Evolutionary conservation across 1,284 basidiomycete genomes (phyloP), one percentile per base, ranked within the genome.

Genomic region (Veloboletus limbatus): DNA sequence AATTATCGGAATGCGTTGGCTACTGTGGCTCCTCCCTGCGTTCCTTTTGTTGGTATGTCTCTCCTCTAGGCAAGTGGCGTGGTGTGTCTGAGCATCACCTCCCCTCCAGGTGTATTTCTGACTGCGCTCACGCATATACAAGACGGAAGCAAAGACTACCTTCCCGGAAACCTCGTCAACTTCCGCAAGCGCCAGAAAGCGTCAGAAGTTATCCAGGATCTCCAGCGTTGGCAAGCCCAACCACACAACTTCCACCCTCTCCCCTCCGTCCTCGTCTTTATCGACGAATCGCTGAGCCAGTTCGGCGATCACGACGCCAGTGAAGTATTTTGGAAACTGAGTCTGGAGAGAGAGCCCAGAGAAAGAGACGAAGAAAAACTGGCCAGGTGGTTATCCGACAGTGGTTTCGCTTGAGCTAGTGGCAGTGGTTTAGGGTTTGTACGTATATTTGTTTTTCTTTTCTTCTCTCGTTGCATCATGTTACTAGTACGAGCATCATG

Each of bases 41-140:
- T 92, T 2, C 90, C 89, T 2, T 92, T 92, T 69, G 75, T 92
- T 13, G 88, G 85, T 85, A 57, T 33, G 78, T 70, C 8, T 17
- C 22, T 10, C 17, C 14, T n/a, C 10, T 6, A 9, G 24, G 18
- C n/a, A 10, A 47, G 8, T 3, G 13, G 17, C 10, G 14, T 18
- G 14, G n/a, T n/a, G 14, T 44, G 3, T 37, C 45, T 54, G 36
- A 49, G 14, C 18, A 13, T n/a, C 14, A 2, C 30, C 3, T 24
- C 6, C 11, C 11, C 1, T 25, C 2, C 20, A 88, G 85, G 88
- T 39, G 83, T 90, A 18, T 90, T 89, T 65, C 70, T 92, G 21
- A 88, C 87, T 2, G 81, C 84, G 34, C 73, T 92, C 49, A 89
- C 85, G 0, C 90, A 91, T 63, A 89, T 92, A 62, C 86, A 90